phyloP scores from a whole-genome alignment of 2,329 filamentous ascomycete species.

The Phoma sp. region DNA sequence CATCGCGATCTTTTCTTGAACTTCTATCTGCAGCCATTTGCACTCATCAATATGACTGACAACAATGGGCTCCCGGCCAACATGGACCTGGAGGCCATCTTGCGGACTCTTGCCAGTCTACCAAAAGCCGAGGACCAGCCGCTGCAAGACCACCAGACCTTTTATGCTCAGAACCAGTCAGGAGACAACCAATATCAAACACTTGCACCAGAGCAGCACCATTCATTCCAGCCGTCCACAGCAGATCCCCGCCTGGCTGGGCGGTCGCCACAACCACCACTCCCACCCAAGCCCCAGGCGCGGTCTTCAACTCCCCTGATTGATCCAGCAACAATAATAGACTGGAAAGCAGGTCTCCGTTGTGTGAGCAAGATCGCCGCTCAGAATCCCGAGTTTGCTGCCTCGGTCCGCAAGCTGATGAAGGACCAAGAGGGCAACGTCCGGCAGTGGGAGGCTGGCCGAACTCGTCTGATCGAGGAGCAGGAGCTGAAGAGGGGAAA shows the following conservation, averaged over 20 bases:
- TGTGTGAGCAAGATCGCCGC: constrained; percentile 56
- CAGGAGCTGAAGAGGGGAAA: constrained; percentile 60
- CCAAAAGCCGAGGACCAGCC: constrained; percentile 24
- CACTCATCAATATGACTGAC: constrained; percentile 39
- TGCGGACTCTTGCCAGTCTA: constrained; percentile 44
- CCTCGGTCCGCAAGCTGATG: constrained; percentile 60
- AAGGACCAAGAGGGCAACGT: constrained; percentile 68
- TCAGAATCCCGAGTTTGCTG: constrained; percentile 52
- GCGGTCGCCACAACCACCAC: constrained; percentile 25
- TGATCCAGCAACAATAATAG: constrained; percentile 56
- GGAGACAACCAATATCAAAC: not conserved
- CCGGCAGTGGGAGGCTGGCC: constrained; percentile 64
- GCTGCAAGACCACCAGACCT: constrained; percentile 9
- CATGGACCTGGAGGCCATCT: constrained; percentile 44
- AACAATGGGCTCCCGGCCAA: constrained; percentile 23
- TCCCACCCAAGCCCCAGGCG: constrained; percentile 20
- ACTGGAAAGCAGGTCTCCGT: constrained; percentile 56
- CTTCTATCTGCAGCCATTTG: not conserved
- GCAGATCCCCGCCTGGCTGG: constrained; percentile 34
- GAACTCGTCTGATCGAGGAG: constrained; percentile 59
- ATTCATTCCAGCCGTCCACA: constrained; percentile 12
- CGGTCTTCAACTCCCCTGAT: constrained; percentile 39
- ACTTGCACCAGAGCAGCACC: constrained; percentile 5
- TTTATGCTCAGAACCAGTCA: constrained; percentile 18
- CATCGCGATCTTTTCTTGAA: not conserved